Conservation (phyloP, 805 yeast species). For the Yamadazyma insecticola region DNA sequence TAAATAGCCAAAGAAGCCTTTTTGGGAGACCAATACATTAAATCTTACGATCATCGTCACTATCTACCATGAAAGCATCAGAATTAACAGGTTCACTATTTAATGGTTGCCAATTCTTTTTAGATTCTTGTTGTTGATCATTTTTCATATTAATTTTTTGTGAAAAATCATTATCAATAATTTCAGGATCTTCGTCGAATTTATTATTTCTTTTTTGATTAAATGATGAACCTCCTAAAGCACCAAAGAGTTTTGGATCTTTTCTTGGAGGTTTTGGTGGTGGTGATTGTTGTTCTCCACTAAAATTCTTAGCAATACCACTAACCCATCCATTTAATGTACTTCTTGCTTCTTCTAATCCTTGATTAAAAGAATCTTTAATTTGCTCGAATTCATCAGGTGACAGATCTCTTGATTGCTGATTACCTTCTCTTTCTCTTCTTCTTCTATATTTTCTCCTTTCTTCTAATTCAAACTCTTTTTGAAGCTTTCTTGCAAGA, state of each 20-base stretch:
- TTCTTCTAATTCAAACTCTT: slow-evolving; percentile 49
- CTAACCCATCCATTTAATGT: slow-evolving; percentile 77
- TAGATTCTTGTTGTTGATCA: slow-evolving; percentile 15
- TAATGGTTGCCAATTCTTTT: slow-evolving; percentile 35
- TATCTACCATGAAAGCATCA: slow-evolving; percentile 41
- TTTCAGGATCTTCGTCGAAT: slow-evolving; percentile 55
- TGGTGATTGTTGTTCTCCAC: slow-evolving; percentile 15
- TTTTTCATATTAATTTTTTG: slow-evolving; percentile 41
- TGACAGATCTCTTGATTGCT: slow-evolving; percentile 18
- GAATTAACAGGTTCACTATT: slow-evolving; percentile 36
- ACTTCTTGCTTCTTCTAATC: slow-evolving; percentile 74
- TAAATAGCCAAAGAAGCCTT: not conserved
- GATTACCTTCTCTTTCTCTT: slow-evolving; percentile 6
- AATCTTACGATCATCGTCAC: slow-evolving; percentile 35
- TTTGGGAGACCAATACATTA: not conserved
- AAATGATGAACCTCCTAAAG: slow-evolving; percentile 42
- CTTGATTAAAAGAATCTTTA: slow-evolving; percentile 63
- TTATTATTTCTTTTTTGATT: slow-evolving; percentile 15
- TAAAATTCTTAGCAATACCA: slow-evolving; percentile 54
- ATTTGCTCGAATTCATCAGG: slow-evolving; percentile 62
- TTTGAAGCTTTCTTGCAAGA: slow-evolving; percentile 76
- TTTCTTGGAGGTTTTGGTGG: not conserved
- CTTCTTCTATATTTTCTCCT: slow-evolving; percentile 27
- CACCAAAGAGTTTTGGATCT: slow-evolving; percentile 38
- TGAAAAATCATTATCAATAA: slow-evolving; percentile 46